Conservation (phyloP, 768 basidiomycete species). For the Auricularia sp. region DNA sequence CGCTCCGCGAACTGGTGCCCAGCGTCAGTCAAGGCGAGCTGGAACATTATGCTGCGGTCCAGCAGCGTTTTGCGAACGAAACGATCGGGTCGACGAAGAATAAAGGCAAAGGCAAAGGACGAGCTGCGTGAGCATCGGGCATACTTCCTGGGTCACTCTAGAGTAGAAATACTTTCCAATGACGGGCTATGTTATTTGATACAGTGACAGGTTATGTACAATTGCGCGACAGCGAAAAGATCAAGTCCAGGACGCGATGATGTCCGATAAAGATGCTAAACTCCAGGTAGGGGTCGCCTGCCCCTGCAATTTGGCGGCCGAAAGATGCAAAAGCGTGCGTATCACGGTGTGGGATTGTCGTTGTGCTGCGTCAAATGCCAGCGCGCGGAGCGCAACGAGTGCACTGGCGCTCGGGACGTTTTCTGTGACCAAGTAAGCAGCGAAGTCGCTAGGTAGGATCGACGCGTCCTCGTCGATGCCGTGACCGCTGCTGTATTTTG, state of each 20-base stretch:
- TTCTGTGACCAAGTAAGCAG: background rate
- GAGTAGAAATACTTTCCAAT: background rate
- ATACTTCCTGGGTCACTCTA: too few species aligned
- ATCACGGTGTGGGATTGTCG: background rate
- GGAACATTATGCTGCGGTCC: slow-evolving; percentile 69
- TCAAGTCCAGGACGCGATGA: background rate
- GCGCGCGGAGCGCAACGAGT: background rate
- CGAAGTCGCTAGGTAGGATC: background rate
- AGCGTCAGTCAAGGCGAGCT: slow-evolving; percentile 82
- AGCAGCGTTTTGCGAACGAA: slow-evolving; percentile 50
- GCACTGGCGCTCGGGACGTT: background rate
- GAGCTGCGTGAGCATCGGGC: background rate
- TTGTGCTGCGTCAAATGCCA: background rate
- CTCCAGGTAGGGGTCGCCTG: background rate
- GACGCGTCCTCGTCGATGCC: background rate
- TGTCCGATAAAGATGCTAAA: background rate
- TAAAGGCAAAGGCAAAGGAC: slow-evolving; percentile 11
- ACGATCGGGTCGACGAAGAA: slow-evolving; percentile 12
- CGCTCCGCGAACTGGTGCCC: slow-evolving; percentile 61
- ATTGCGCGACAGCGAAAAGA: background rate
- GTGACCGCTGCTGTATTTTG: background rate
- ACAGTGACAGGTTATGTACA: background rate
- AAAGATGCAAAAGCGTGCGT: background rate
- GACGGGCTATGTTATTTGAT: background rate
- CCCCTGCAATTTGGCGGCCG: background rate